Base-by-base conservation (phyloP, 176 grass and related monocot species). In the Triticum timopheevii region DNA sequence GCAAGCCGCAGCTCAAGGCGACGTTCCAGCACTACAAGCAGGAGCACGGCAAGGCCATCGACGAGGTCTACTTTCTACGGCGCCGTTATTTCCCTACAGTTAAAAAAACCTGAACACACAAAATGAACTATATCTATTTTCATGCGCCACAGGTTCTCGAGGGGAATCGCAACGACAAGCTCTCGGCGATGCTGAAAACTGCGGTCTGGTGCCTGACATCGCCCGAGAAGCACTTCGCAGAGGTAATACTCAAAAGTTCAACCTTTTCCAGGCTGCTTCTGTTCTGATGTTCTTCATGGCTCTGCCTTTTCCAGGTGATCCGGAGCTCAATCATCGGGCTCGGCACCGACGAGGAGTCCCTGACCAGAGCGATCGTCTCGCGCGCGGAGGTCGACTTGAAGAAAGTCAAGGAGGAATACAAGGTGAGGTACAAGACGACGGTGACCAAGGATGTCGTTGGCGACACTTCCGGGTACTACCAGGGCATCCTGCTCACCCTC, bases 161-260 rank as follows among this genome's bases (percentile, higher is more conserved):
- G 11, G 83, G 52, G 40, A 54, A 25, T 19, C 58, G 81, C 59
- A 20, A 56, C 65, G 90, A 86, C 31, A 83, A 87, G 24, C 90
- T 92, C 34, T 71, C 92, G 0, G 84, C 76, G 7, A 42, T 91
- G 90, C 87, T 96, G 72, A 96, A 91, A 81, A 82, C 84, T 22
- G 97, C 88, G 11, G 73, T 96, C 9, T 84, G 84, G 90, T 98
- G 97, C 88, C n/a, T 96, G 61, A 83, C 78, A 13, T 90, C 90
- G 27, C 97, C 97, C 12, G 94, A 96, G 80, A 98, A 91, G 77
- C 94, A 96, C 54, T 98, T 94, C 34, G 85, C 97, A 3, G 90
- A 98, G 93, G 94, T 96, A 83, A 40, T 8, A 49, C 22, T 15
- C 22, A 1, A 1, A 44, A 7, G 17, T 2, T 15, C 11, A 13